phyloP scores from a whole-genome alignment of 2,329 filamentous ascomycete genomes.

The Ceratocystis albifundus region DNA sequence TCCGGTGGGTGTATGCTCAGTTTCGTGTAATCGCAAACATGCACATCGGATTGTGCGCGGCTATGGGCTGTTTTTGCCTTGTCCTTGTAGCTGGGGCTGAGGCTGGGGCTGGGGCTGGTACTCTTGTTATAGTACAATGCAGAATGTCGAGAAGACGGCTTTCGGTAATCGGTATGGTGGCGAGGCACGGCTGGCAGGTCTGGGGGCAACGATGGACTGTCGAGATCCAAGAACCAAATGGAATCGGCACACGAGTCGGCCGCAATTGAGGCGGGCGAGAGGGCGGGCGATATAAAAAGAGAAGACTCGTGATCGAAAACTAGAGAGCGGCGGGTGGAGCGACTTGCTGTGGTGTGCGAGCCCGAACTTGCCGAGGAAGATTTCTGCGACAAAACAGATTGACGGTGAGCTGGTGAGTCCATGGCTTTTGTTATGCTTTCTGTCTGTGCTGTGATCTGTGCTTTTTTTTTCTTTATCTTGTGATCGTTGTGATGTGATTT shows the following conservation, averaged over 20 bases:
- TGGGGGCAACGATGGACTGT: not conserved
- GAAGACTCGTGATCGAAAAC: constrained; percentile 23
- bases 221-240: constrained; percentile 19
- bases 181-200: not conserved
- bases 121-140: not conserved
- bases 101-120: not conserved
- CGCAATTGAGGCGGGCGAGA: constrained; percentile 14
- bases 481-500: constrained; percentile 3
- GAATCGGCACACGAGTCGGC: constrained; percentile 16
- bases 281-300: constrained; percentile 21
- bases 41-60: not conserved
- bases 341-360: constrained; percentile 5
- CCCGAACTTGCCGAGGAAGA: constrained; percentile 15
- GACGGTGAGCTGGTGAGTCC: constrained; percentile 12
- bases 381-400: constrained; percentile 21
- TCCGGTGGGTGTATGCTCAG: not conserved
- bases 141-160: not conserved
- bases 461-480: not conserved
- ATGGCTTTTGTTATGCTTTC: constrained; percentile 5
- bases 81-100: too few species aligned
- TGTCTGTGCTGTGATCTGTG: constrained; percentile 3
- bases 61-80: not conserved
- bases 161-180: not conserved
- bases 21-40: not conserved
- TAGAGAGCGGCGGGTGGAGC: constrained; percentile 15